These are phyloP conservation scores for Naumovozyma castellii DNA, from an alignment of 805 yeast genomes.

Conservation along the genomic window DNA sequence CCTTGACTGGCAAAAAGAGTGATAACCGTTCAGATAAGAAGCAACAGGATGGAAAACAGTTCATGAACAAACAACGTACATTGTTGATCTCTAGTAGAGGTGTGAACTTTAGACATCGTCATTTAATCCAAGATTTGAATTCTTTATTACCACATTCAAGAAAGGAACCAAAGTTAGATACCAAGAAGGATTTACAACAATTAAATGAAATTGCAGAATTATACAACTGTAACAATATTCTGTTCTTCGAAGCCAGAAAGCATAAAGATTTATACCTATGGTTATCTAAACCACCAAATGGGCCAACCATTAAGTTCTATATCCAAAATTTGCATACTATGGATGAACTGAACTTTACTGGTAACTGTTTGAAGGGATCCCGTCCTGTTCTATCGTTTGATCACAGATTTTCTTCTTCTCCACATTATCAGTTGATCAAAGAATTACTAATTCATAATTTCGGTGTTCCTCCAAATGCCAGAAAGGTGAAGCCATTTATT, in stretches of 20 bases:
- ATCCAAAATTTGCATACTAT: slow-evolving; percentile 91
- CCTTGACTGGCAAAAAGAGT: slow-evolving; percentile 43
- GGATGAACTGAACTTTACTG: slow-evolving; percentile 93
- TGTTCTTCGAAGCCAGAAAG: slow-evolving; percentile 92
- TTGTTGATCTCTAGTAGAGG: slow-evolving; percentile 90
- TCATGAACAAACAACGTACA: slow-evolving; percentile 80
- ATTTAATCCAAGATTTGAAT: slow-evolving; percentile 72
- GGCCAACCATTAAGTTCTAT: slow-evolving; percentile 91
- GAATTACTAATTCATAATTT: slow-evolving; percentile 75
- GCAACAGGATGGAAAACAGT: slow-evolving; percentile 38
- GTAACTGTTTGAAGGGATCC: slow-evolving; percentile 91
- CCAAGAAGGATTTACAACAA: slow-evolving; percentile 79
- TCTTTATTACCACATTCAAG: slow-evolving; percentile 85
- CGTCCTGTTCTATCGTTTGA: slow-evolving; percentile 91
- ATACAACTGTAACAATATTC: slow-evolving; percentile 90
- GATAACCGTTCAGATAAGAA: slow-evolving; percentile 21
- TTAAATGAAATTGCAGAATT: slow-evolving; percentile 93
- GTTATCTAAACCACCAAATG: slow-evolving; percentile 95
- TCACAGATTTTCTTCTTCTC: slow-evolving; percentile 55
- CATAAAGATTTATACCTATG: slow-evolving; percentile 91
- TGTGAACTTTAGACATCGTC: slow-evolving; percentile 90
- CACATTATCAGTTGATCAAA: slow-evolving; percentile 67
- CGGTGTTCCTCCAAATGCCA: slow-evolving; percentile 91
- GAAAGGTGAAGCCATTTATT: slow-evolving; percentile 87
- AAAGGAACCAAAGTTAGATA: slow-evolving; percentile 92